Percentiles rank a stretch among this genome's conserved stretches.
phyloP scores from a whole-genome alignment of 1,139 yeast genomes.

The Suhomyces bribrorum region DNA sequence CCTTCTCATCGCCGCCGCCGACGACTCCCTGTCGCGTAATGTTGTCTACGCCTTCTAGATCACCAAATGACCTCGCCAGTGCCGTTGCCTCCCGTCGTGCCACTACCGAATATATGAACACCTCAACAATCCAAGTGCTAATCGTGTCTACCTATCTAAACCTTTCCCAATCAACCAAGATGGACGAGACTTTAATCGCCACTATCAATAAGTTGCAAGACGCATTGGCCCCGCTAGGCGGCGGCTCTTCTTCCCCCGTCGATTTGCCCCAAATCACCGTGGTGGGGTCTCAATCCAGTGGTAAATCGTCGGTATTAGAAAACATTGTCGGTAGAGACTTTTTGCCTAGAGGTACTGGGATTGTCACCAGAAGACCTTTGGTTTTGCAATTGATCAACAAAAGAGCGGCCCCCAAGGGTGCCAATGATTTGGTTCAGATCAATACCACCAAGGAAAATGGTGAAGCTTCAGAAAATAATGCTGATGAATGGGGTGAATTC shows the following conservation, averaged over 20 bases:
- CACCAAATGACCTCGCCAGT: too few species aligned
- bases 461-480: constrained; percentile 67
- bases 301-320: constrained; percentile 76
- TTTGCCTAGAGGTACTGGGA: constrained; percentile 80
- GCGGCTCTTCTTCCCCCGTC: constrained; percentile 78
- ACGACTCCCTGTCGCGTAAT: too few species aligned
- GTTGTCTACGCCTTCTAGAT: too few species aligned
- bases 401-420: constrained; percentile 39
- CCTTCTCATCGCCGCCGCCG: too few species aligned
- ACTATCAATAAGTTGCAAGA: constrained; percentile 92
- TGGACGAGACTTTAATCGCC: constrained; percentile 89
- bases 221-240: constrained; percentile 92
- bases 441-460: constrained; percentile 44
- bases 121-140: constrained; percentile 7
- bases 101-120: constrained; percentile 4
- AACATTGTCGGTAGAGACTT: constrained; percentile 79
- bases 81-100: constrained; percentile 5
- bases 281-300: constrained; percentile 79
- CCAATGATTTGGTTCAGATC: constrained; percentile 33
- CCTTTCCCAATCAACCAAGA: constrained; percentile 23
- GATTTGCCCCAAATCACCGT: constrained; percentile 80
- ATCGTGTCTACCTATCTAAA: background rate
- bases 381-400: constrained; percentile 72
- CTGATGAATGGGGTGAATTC: constrained; percentile 98
- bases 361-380: constrained; percentile 77